Conservation (phyloP, 2,329 filamentous ascomycete species). For the Aspergillus sp. region DNA sequence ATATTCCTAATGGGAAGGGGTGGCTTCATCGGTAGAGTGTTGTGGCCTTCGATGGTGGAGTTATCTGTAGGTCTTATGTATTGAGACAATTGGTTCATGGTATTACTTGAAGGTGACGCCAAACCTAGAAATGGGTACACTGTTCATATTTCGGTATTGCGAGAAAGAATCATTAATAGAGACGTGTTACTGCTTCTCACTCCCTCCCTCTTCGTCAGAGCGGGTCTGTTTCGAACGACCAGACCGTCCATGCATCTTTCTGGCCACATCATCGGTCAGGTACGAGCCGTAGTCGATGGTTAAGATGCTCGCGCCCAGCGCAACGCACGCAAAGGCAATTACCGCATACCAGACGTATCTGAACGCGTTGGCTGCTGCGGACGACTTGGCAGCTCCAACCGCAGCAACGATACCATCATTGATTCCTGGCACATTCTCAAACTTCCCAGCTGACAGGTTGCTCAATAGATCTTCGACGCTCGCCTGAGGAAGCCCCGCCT, state of each 20-base stretch:
- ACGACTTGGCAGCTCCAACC: background rate
- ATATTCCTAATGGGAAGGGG: no score
- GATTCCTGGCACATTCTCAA: background rate
- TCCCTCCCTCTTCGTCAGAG: background rate
- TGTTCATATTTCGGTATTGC: no score
- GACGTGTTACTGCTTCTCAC: background rate
- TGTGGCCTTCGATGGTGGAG: no score
- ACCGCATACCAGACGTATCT: constrained; percentile 1
- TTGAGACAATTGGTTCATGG: no score
- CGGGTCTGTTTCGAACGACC: background rate
- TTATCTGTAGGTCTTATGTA: no score
- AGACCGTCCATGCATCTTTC: background rate
- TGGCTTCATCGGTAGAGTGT: no score
- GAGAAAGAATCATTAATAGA: no score
- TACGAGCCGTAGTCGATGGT: background rate
- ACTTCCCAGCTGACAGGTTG: background rate
- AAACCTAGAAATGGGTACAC: no score
- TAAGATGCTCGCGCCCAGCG: background rate
- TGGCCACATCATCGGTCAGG: background rate
- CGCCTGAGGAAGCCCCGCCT: background rate
- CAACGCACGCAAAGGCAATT: background rate
- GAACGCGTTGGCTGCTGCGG: background rate
- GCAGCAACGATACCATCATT: background rate
- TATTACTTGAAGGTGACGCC: no score
- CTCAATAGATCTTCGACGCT: background rate